Conservation (phyloP, 805 yeast species). For the Candida coquimbonensis region DNA sequence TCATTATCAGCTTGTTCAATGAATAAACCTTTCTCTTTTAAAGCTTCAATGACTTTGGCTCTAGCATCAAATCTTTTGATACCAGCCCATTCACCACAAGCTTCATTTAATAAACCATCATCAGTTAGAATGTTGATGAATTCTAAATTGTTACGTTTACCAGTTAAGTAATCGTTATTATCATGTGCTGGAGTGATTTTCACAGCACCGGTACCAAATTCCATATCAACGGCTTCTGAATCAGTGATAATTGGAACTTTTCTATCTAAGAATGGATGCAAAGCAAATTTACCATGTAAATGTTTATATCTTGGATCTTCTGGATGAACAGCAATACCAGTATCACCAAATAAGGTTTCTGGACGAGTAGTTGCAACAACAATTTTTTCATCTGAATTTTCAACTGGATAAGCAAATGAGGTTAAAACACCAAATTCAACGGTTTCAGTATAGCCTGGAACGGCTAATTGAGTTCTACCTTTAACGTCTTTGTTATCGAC, state of each 20-base stretch:
- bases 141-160: conserved; percentile 88
- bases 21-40: conserved; percentile 67
- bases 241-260: conserved; percentile 85
- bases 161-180: conserved; percentile 92
- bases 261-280: conserved; percentile 86
- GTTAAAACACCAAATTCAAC: conserved; percentile 96
- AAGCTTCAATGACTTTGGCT: conserved; percentile 67
- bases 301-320: conserved; percentile 88
- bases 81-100: conserved; percentile 91
- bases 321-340: conserved; percentile 97
- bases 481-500: conserved; percentile 87
- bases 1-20: conserved; percentile 89
- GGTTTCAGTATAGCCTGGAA: conserved; percentile 86
- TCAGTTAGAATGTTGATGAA: conserved; percentile 87
- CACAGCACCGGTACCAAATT: conserved; percentile 99
- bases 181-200: conserved; percentile 99
- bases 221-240: conserved; percentile 95
- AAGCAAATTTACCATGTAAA: conserved; percentile 86
- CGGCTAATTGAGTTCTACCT: conserved; percentile 72
- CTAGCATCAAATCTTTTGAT: conserved; percentile 94
- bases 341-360: conserved; percentile 96
- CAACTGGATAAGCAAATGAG: conserved; percentile 89
- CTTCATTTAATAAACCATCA: conserved; percentile 82
- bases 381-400: conserved; percentile 75
- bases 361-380: conserved; percentile 98